phyloP scores from a whole-genome alignment of 305 asterid species.

The Fraxinus sp. region DNA sequence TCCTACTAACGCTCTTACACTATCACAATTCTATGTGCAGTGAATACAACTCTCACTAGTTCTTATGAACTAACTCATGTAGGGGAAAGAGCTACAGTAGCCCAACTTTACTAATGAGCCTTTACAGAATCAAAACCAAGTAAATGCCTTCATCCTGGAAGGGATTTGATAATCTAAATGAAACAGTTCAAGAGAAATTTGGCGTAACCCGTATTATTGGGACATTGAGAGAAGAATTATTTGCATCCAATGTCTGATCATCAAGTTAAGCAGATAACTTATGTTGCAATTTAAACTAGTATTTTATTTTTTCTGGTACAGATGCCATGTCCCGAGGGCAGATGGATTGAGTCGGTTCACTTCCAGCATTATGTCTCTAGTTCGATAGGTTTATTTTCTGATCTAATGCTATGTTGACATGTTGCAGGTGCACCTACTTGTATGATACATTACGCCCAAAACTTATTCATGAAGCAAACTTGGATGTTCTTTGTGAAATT shows the following conservation, averaged over 20 bases:
- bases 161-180: background rate
- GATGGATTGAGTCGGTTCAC: conserved; percentile 5
- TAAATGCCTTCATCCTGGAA: background rate
- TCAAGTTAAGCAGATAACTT: conserved; percentile 9
- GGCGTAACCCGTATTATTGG: background rate
- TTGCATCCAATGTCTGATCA: conserved; percentile 5
- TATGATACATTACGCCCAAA: conserved; percentile 92
- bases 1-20: background rate
- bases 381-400: conserved; percentile 19
- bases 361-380: background rate
- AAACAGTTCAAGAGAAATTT: background rate
- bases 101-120: background rate
- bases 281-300: conserved; percentile 6
- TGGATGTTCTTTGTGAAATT: conserved; percentile 94
- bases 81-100: background rate
- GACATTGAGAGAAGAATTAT: background rate
- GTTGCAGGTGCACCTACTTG: conserved; percentile 87
- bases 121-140: background rate
- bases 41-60: background rate
- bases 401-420: conserved; percentile 24
- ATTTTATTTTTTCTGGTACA: background rate
- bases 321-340: background rate
- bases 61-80: background rate
- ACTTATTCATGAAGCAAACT: conserved; percentile 94
- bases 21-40: background rate